Conservation (phyloP, 495 filamentous ascomycete species). For the Neurospora sp. region DNA sequence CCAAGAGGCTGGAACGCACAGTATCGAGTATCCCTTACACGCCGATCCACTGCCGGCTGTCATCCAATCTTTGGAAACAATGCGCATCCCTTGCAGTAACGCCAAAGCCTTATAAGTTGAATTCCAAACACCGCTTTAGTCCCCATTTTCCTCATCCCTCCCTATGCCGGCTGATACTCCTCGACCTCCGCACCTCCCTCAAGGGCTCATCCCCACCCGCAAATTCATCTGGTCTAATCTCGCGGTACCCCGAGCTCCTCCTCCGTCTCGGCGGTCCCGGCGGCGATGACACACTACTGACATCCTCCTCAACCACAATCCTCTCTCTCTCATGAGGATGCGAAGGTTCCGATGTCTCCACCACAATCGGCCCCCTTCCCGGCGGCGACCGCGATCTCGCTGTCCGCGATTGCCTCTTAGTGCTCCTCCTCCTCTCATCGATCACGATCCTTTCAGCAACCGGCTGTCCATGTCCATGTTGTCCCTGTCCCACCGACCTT, state of each 20-base stretch:
- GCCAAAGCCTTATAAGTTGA: background rate
- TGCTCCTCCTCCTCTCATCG: constrained; percentile 21
- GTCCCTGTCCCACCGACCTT: constrained; percentile 10
- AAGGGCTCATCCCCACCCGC: constrained; percentile 19
- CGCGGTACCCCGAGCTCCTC: constrained; percentile 14
- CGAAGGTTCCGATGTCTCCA: background rate
- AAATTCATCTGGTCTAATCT: constrained; percentile 23
- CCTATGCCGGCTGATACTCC: constrained; percentile 13
- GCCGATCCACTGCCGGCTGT: background rate
- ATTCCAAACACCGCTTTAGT: background rate
- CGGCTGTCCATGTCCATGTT: background rate
- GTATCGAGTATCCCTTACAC: background rate
- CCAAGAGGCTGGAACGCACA: background rate
- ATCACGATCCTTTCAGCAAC: constrained; percentile 37
- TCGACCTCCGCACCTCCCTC: constrained; percentile 22
- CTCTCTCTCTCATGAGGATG: background rate
- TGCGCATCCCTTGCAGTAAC: background rate
- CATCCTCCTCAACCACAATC: background rate
- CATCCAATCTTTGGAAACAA: background rate
- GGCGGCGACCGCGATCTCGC: background rate
- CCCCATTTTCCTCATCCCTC: background rate
- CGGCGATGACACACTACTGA: background rate
- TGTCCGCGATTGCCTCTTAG: background rate
- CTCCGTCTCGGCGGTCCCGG: constrained; percentile 3
- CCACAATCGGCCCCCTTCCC: background rate